Base-by-base conservation (phyloP, 805 yeast species). In the Wickerhamiella azyma region DNA sequence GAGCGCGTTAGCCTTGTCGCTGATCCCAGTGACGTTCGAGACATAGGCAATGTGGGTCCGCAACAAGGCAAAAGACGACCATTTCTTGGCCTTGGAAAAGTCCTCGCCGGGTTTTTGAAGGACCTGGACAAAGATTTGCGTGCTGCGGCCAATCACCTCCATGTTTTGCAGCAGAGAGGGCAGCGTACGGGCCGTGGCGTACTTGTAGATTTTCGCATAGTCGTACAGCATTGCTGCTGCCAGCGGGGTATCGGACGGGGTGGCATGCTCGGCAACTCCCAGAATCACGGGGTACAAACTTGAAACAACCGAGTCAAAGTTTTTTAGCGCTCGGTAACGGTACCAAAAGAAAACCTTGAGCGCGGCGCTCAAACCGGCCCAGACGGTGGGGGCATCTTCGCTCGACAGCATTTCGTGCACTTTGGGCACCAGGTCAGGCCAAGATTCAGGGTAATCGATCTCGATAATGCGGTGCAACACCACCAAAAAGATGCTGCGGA, bases 61-160 rank as follows among this genome's bases (percentile, higher is more conserved):
- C 53, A 71, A 73, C 36, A 88, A 59, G 59, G 84, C 85, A 19
- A 85, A 85, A 57, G 77, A 78, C 0, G 94, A 76, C 96, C 97
- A 89, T 61, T 89, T 92, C 66, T 74, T 88, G 54, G 77, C 74
- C 64, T 77, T 89, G 58, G 68, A 79, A 81, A 81, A 82, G 4
- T 30, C 33, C 33, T 30, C 33, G 16, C 33, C 33, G 41, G 76
- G 79, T 65, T 76, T 70, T 51, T 72, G 72, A 43, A 85, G 75
- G 5, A 83, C 72, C 9, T 71, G 68, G 37, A 84, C 79, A 54
- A 85, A 89, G 51, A 92, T 73, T 45, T 76, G 74, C 2, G 84
- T 80, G 94, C 96, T 88, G 16, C 74, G 67, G 35, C 70, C 60
- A 57, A 78, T 60, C 47, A 65, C 51, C 49, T 78, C 74, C 47